Base-by-base conservation (phyloP, 2,329 filamentous ascomycete genomes). In the Thermoascus crustaceus region DNA sequence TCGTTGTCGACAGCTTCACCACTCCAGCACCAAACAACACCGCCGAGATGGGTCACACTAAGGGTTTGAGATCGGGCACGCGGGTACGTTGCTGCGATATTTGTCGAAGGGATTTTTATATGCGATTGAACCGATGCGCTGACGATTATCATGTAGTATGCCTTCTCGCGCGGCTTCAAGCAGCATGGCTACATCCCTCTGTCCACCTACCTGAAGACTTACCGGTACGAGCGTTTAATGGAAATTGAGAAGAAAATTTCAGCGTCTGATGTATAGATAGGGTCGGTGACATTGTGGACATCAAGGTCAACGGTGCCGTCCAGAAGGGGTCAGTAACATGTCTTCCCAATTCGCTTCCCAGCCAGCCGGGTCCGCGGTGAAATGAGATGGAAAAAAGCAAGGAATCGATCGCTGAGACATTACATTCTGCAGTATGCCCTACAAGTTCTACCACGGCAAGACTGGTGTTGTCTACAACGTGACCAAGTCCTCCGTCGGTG, bases 401-500 rank as follows among this genome's bases (percentile, higher is more conserved):
- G 43, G 44, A 48, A 43, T 42, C 30, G 14, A 40, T 45, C 37
- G 39, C 53, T 55, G 50, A 56, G 46, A 49, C n/a, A n/a, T n/a
- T n/a, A 19, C 40, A 31, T 25, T 44, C 41, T 55, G 66, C 60
- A 87, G 86, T 76, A 91, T 94, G 86, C 88, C 89, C 60, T 87
- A 88, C 82, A 95, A 95, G 80, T 84, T 94, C 73, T 95, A 94
- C 82, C 88, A 96, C 79, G 91, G 89, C 64, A 96, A 96, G 85
- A 94, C 88, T 49, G 87, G 87, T 66, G 85, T 94, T 60, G 74
- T 94, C 72, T 94, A 94, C 85, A 98, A 98, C 78, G 91, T 98
- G 61, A 91, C 89, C 73, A 94, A 95, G 81, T 84, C 79, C 59
- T 85, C 91, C 52, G 87, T 98, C 66, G 91, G 91, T 62, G 84